phyloP scores from a whole-genome alignment of 1,284 basidiomycete species.

The Ustilago esculenta region DNA sequence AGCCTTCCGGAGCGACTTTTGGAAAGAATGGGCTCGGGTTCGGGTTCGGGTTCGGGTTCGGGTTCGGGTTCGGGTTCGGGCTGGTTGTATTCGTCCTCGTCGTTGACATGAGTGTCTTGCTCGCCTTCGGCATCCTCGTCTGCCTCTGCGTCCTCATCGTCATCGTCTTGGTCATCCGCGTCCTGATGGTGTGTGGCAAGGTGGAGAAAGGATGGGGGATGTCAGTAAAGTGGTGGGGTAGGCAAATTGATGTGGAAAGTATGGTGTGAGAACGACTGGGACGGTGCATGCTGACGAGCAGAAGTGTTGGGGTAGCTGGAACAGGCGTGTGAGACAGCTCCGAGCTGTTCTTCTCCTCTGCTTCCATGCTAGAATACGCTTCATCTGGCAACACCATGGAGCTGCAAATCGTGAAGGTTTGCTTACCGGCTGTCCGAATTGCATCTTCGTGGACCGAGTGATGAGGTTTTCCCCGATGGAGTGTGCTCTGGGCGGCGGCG shows the following conservation, averaged over 20 bases:
- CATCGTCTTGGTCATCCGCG: constrained; percentile 28
- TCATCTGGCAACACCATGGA: too few relatives aligned
- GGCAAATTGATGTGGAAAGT: too few relatives aligned
- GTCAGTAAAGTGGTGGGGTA: constrained; percentile 12
- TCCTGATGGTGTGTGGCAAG: constrained; percentile 4
- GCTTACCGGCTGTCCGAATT: constrained; percentile 16
- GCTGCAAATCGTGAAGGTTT: background rate
- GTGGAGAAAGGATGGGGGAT: background rate
- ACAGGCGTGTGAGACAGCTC: too few relatives aligned
- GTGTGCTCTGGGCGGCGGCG: background rate
- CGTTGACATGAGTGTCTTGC: constrained; percentile 15
- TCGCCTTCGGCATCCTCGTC: constrained; percentile 32
- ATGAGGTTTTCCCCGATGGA: constrained; percentile 4
- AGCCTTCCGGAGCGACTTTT: constrained; percentile 47
- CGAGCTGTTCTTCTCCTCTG: too few relatives aligned
- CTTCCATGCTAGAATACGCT: too few relatives aligned
- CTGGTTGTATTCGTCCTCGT: background rate
- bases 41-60: too few relatives aligned
- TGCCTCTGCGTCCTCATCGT: constrained; percentile 33
- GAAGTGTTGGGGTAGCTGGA: too few relatives aligned
- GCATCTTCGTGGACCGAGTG: background rate
- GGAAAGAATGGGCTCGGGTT: constrained; percentile 21
- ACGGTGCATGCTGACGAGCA: too few relatives aligned
- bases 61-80: constrained; percentile 7
- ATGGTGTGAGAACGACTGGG: too few relatives aligned